Evolutionary conservation across 1,139 yeast species (phyloP).

Genomic region (Dujonia santamariae): DNA sequence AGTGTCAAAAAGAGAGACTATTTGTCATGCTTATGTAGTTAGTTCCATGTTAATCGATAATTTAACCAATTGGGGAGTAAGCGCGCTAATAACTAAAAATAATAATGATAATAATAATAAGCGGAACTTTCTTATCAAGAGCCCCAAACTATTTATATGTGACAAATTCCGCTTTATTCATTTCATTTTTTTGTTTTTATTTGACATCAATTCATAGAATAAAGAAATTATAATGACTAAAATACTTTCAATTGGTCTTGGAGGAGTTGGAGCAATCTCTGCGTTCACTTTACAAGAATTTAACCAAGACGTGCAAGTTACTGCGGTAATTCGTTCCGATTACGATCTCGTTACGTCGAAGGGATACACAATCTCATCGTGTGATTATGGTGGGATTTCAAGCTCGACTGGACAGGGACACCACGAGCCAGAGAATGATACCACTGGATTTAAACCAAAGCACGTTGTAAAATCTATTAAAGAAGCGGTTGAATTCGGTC

Average conservation of each 20-base stretch:
- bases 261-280: slow-evolving; percentile 43
- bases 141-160: too few relatives aligned
- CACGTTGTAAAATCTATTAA: slow-evolving; percentile 21
- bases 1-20: too few relatives aligned
- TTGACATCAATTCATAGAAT: background rate
- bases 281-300: slow-evolving; percentile 22
- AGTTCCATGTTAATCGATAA: too few relatives aligned
- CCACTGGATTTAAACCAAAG: slow-evolving; percentile 24
- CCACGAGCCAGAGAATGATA: slow-evolving; percentile 15
- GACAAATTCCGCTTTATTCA: too few relatives aligned
- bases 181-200: too few relatives aligned
- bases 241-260: slow-evolving; percentile 60
- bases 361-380: slow-evolving; percentile 29
- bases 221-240: slow-evolving; percentile 17
- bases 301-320: slow-evolving; percentile 24
- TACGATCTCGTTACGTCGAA: slow-evolving; percentile 22
- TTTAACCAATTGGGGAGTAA: too few relatives aligned
- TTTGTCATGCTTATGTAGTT: too few relatives aligned
- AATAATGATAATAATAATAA: too few relatives aligned
- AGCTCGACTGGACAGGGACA: slow-evolving; percentile 9
- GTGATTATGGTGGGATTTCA: slow-evolving; percentile 20
- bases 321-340: slow-evolving; percentile 32
- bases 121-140: too few relatives aligned
- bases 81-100: too few relatives aligned
- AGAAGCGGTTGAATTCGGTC: slow-evolving; percentile 21